These are phyloP conservation scores for Colletotrichum filicis DNA, from an alignment of 2,329 filamentous ascomycete species.

Conservation along the genomic window DNA sequence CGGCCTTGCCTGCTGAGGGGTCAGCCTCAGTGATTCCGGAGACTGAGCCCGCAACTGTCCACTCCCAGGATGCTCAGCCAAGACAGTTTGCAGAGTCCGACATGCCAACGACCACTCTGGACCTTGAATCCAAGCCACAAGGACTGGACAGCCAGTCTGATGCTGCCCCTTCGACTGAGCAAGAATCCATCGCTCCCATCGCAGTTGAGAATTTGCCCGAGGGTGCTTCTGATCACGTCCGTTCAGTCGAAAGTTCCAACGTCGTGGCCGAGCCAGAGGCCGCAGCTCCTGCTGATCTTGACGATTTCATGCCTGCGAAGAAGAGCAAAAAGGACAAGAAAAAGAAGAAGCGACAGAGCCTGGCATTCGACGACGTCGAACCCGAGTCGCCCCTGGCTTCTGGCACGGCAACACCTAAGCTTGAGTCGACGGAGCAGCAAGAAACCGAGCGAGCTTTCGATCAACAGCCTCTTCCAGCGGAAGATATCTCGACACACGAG, in stretches of 20 bases:
- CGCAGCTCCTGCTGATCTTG: neutral
- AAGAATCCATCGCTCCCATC: neutral
- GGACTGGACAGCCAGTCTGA: neutral
- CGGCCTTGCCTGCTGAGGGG: neutral
- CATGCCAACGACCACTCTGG: neutral
- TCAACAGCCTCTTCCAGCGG: neutral
- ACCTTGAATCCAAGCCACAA: neutral
- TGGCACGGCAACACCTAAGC: neutral
- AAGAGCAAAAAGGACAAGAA: conserved; percentile 49
- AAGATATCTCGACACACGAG: neutral
- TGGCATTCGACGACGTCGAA: conserved; percentile 4
- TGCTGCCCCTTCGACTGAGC: neutral
- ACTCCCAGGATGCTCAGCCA: neutral
- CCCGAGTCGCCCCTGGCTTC: neutral
- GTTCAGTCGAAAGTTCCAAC: neutral
- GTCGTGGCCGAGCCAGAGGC: conserved; percentile 6
- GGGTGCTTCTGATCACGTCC: neutral
- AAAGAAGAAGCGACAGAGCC: conserved; percentile 44
- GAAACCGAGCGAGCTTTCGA: neutral
- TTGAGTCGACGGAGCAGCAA: neutral
- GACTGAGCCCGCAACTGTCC: neutral
- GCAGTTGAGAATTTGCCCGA: neutral
- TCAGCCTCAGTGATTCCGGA: neutral
- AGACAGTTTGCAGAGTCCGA: neutral
- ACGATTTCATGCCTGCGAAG: conserved; percentile 29